Conservation (phyloP, 2,329 filamentous ascomycete species). For the Pleurostoma richardsiae region DNA sequence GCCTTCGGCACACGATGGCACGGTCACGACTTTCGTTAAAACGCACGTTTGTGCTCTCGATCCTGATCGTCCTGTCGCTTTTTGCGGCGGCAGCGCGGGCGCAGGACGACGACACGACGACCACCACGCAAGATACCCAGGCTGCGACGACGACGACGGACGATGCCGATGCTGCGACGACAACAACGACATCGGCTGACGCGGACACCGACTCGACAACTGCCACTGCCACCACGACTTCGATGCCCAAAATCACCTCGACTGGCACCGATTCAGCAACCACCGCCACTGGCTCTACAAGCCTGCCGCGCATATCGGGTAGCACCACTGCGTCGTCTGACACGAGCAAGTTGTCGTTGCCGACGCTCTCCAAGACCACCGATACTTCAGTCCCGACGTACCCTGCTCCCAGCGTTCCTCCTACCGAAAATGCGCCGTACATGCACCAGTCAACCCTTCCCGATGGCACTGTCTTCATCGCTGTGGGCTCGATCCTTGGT, state of each 20-base stretch:
- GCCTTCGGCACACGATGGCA: constrained; percentile 12
- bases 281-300: neutral
- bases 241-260: constrained; percentile 1
- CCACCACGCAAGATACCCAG: constrained; percentile 5
- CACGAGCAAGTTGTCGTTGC: constrained; percentile 21
- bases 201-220: constrained; percentile 7
- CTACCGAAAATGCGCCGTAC: constrained; percentile 79
- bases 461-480: constrained; percentile 94
- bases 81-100: constrained; percentile 18
- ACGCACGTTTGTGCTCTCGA: constrained; percentile 24
- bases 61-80: constrained; percentile 17
- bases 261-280: neutral
- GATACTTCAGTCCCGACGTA: constrained; percentile 45
- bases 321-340: constrained; percentile 10
- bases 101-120: constrained; percentile 12
- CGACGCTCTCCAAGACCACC: constrained; percentile 32
- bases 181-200: constrained; percentile 4
- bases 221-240: constrained; percentile 3
- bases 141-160: constrained; percentile 3
- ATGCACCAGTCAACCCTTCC: constrained; percentile 84
- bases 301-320: constrained; percentile 15
- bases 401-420: constrained; percentile 72
- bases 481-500: constrained; percentile 82
- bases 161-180: neutral
- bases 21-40: constrained; percentile 20